These are phyloP conservation scores for Hypoxylon lienhwacheense DNA, from an alignment of 495 filamentous ascomycete species.

Conservation along the genomic window DNA sequence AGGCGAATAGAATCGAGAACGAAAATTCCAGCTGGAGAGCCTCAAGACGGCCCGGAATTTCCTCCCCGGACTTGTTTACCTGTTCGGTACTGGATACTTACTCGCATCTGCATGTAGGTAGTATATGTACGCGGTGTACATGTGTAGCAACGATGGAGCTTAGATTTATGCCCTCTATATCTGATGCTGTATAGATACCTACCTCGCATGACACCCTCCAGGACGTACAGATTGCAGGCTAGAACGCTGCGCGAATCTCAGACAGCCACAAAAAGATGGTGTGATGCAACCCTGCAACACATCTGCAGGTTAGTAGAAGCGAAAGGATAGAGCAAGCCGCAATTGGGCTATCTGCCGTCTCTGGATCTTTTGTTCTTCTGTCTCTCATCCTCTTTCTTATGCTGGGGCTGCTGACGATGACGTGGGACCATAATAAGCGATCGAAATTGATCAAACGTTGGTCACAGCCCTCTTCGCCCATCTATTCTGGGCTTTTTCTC, in stretches of 20 bases:
- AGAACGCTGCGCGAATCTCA: slow-evolving; percentile 17
- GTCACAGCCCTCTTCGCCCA: neutral
- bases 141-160: neutral
- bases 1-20: neutral
- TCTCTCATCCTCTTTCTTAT: too few relatives aligned
- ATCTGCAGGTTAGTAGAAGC: slow-evolving; percentile 24
- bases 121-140: neutral
- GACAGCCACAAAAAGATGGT: slow-evolving; percentile 17
- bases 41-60: slow-evolving; percentile 10
- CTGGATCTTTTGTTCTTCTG: too few relatives aligned
- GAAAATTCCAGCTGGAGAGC: slow-evolving; percentile 11
- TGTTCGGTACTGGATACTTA: slow-evolving; percentile 15
- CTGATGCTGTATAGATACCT: neutral
- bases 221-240: slow-evolving; percentile 10
- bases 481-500: neutral
- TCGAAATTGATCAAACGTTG: slow-evolving; percentile 1
- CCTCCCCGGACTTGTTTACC: slow-evolving; percentile 12
- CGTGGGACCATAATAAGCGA: neutral
- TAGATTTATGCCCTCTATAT: neutral
- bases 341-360: too few relatives aligned
- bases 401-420: too few relatives aligned
- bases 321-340: slow-evolving; percentile 4
- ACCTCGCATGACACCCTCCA: slow-evolving; percentile 11
- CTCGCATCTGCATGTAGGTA: too few relatives aligned
- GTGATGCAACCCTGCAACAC: slow-evolving; percentile 5